A percentile compares a stretch with the other conserved stretches of the same genome.
phyloP scores from a whole-genome alignment of 2,329 filamentous ascomycete species.

The Penicillium sp. region DNA sequence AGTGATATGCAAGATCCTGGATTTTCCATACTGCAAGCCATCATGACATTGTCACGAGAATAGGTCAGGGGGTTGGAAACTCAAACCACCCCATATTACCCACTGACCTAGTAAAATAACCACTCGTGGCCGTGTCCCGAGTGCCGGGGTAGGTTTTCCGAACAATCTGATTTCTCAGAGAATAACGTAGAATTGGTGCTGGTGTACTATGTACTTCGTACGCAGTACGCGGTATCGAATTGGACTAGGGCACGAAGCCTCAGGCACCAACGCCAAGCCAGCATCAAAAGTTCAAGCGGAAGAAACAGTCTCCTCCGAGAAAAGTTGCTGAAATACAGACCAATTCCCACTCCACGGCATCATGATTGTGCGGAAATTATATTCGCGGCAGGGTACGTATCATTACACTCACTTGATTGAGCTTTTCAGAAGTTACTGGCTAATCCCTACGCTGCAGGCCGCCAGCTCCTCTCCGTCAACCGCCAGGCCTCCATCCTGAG shows the following conservation, averaged over 20 bases:
- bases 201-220: no score
- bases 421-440: constrained; percentile 2
- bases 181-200: no score
- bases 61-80: constrained; percentile 5
- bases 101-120: no score
- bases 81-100: background rate
- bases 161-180: no score
- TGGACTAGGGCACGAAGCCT: constrained; percentile 20
- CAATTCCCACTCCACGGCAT: constrained; percentile 27
- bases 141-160: no score
- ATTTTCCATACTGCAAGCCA: no score
- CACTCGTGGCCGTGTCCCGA: no score
- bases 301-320: constrained; percentile 25
- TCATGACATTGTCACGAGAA: background rate
- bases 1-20: no score
- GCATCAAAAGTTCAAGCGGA: constrained; percentile 43
- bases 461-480: constrained; percentile 41
- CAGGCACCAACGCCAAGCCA: constrained; percentile 37
- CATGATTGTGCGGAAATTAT: constrained; percentile 49
- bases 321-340: constrained; percentile 18
- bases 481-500: constrained; percentile 37
- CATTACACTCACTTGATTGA: background rate
- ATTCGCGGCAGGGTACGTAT: constrained; percentile 47
- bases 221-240: background rate
- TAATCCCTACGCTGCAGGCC: constrained; percentile 35